Evolutionary conservation across 169 alveolate genomes (phyloP).

Genomic region (Nephromyces sp.): DNA sequence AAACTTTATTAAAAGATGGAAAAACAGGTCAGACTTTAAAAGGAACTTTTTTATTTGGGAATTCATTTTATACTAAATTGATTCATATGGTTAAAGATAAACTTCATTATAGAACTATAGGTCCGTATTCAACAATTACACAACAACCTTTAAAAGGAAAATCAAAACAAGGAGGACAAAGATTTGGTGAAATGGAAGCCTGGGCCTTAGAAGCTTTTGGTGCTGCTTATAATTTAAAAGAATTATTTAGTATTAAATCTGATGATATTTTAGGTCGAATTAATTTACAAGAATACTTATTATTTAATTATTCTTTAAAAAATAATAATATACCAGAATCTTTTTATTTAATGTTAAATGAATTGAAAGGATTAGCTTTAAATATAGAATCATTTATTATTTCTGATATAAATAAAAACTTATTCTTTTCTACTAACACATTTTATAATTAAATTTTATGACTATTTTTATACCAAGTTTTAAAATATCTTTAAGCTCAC

Average conservation of each 20-base stretch:
- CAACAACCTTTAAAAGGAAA: slow-evolving; percentile 19
- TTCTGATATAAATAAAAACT: neutral
- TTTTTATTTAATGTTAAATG: slow-evolving; percentile 8
- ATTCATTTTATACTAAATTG: slow-evolving; percentile 30
- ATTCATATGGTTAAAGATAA: slow-evolving; percentile 42
- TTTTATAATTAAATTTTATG: neutral
- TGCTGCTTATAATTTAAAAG: slow-evolving; percentile 32
- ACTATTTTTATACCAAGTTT: slow-evolving; percentile 10
- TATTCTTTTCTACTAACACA: neutral
- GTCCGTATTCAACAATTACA: slow-evolving; percentile 14
- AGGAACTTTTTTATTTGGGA: slow-evolving; percentile 17
- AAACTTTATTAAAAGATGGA: slow-evolving; percentile 34
- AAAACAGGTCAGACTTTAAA: slow-evolving; percentile 38
- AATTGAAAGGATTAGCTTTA: slow-evolving; percentile 21
- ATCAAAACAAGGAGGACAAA: slow-evolving; percentile 20
- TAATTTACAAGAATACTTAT: slow-evolving; percentile 5
- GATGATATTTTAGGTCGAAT: slow-evolving; percentile 16
- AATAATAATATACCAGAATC: slow-evolving; percentile 13
- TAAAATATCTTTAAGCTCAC: slow-evolving; percentile 28
- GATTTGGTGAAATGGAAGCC: slow-evolving; percentile 47
- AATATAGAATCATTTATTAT: slow-evolving; percentile 25
- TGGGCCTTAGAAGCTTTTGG: slow-evolving; percentile 46
- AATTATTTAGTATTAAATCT: slow-evolving; percentile 24
- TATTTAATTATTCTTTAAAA: neutral
- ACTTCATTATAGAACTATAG: slow-evolving; percentile 29